Percentiles rank a stretch among this genome's conserved stretches.
phyloP scores from a whole-genome alignment of 441 rosid genomes.

The Lepidium campestre region DNA sequence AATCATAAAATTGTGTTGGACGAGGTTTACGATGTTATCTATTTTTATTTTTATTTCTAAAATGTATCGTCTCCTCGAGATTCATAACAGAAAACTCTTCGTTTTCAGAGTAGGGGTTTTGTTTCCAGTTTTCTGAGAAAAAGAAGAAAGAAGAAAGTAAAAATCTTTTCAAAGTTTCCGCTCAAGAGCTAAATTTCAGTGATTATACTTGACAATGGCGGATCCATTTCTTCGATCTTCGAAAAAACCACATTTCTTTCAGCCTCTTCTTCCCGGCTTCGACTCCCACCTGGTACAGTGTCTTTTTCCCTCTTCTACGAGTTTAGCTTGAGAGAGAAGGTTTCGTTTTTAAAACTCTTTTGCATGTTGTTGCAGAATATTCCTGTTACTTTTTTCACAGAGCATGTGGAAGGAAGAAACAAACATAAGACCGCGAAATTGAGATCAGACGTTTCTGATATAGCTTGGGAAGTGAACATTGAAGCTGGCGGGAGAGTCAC shows the following conservation, averaged over 20 bases:
- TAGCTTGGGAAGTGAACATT: neutral
- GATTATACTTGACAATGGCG: neutral
- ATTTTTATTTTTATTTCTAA: neutral
- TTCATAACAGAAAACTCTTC: neutral
- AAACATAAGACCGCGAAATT: neutral
- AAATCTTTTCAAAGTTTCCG: neutral
- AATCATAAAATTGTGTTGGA: no score
- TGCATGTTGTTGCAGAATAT: conserved; percentile 21
- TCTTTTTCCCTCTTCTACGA: neutral
- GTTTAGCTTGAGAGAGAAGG: neutral
- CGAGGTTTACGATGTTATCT: neutral
- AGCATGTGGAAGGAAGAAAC: neutral
- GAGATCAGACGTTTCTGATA: conserved; percentile 5
- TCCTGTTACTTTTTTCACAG: neutral
- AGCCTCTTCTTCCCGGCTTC: conserved; percentile 7
- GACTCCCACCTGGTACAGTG: neutral
- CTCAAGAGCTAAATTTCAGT: neutral
- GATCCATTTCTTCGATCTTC: neutral
- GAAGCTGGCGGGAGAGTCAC: neutral
- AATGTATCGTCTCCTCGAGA: neutral
- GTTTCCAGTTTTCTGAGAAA: neutral
- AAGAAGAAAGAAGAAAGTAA: neutral
- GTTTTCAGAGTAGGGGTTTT: neutral
- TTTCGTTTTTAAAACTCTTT: neutral
- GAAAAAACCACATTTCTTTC: neutral